Percentiles rank a stretch among this genome's conserved stretches.
Evolutionary conservation across 768 basidiomycete genomes (phyloP).

Genomic region (Tricholoma sp.): DNA sequence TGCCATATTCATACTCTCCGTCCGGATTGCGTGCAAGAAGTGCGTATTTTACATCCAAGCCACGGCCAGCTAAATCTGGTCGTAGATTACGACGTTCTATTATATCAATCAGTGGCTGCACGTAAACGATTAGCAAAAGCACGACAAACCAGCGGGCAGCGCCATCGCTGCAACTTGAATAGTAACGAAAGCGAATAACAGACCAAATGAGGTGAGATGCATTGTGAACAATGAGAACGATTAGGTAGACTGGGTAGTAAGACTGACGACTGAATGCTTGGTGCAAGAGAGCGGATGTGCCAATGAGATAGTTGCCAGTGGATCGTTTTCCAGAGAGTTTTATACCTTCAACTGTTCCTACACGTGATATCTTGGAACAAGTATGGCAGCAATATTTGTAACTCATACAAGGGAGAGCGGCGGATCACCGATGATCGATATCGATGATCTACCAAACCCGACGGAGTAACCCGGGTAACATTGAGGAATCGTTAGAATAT

Average conservation of each 20-base stretch:
- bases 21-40: background rate
- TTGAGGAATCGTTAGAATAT: background rate
- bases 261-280: background rate
- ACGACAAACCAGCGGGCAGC: background rate
- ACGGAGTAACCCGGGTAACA: background rate
- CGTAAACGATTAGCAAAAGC: background rate
- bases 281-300: background rate
- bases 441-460: too few species aligned
- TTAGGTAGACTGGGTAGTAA: too few species aligned
- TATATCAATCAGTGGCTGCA: background rate
- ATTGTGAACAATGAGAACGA: background rate
- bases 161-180: background rate
- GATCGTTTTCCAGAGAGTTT: background rate
- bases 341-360: background rate
- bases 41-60: background rate
- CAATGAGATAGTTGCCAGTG: background rate
- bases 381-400: background rate
- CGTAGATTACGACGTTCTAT: background rate
- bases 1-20: background rate
- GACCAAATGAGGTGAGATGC: background rate
- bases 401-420: background rate
- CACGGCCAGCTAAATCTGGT: background rate
- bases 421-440: background rate
- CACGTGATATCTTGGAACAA: background rate
- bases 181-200: too few species aligned